phyloP scores from a whole-genome alignment of 2,329 filamentous ascomycete genomes.

The Fusarium scirpi region DNA sequence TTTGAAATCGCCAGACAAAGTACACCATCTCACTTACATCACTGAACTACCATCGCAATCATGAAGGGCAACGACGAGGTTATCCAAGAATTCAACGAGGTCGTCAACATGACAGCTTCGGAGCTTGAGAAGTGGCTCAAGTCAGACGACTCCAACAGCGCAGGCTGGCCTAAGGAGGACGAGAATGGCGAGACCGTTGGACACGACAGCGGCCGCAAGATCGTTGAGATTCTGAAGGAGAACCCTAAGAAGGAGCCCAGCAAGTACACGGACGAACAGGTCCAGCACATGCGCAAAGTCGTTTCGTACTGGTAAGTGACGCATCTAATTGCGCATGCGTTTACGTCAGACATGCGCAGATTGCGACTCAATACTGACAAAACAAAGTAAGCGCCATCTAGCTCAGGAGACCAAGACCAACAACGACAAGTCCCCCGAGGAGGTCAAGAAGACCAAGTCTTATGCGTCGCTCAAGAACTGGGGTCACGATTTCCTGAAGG shows the following conservation, averaged over 20 bases:
- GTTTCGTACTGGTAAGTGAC: constrained; percentile 67
- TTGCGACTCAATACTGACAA: not conserved
- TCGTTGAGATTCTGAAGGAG: constrained; percentile 71
- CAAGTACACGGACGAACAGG: constrained; percentile 66
- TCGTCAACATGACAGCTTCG: constrained; percentile 73
- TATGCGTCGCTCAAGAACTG: constrained; percentile 74
- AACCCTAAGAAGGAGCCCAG: constrained; percentile 69
- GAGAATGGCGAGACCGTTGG: constrained; percentile 71
- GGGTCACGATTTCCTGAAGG: constrained; percentile 67
- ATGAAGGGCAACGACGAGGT: constrained; percentile 49
- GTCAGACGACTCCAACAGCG: constrained; percentile 65
- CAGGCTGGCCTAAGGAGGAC: constrained; percentile 71
- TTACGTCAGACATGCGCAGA: too few species aligned
- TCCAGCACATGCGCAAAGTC: constrained; percentile 72
- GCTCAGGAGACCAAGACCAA: constrained; percentile 72
- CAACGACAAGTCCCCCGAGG: constrained; percentile 60
- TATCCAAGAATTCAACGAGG: constrained; percentile 70
- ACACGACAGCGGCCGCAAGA: constrained; percentile 72
- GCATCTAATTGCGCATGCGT: not conserved
- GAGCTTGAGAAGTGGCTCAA: constrained; percentile 73
- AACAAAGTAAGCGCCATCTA: constrained; percentile 68
- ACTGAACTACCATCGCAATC: not conserved
- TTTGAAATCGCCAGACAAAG: not conserved
- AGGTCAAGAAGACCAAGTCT: constrained; percentile 62
- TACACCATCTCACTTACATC: not conserved